Evolutionary conservation across 2,329 filamentous ascomycete genomes (phyloP), one percentile per base, ranked within the genome.

Genomic region (Alternaria rosae): DNA sequence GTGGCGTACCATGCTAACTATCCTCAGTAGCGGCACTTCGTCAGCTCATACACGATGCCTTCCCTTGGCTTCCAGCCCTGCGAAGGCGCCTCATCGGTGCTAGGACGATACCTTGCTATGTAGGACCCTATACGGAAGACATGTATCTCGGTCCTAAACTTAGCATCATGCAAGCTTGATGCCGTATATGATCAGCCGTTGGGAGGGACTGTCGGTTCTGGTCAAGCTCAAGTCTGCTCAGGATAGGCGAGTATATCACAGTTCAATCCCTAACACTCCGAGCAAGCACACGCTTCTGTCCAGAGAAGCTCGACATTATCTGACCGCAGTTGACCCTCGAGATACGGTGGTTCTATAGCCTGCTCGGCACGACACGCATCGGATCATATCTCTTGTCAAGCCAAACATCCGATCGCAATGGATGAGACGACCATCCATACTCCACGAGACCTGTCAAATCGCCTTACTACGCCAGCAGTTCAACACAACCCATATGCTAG

Each of bases 401-500:
- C 73, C 67, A 73, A 48, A 65, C 61, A 20, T 25, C 52, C 38
- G 53, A 23, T 54, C 11, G 65, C 61, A 26, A 60, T 61, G 20
- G 68, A 72, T 21, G 45, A 60, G 25, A 58, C 64, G 42, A 52
- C 62, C n/a, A 62, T 65, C 26, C 55, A 57, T 25, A 55, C 65
- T 59, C 41, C 63, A 26, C 63, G 67, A 50, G 62, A 54, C 51
- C 57, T 69, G 17, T 59, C 65, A 1, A 59, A 61, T 35, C 42
- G 59, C 57, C 57, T 62, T 50, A 23, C 61, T 15, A 48, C 65
- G 50, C 67, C 64, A 48, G 59, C 68, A 38, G 65, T 65, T 35
- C 50, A 57, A 15, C 62, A 64, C 59, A 75, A 74, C 43, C 74
- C 73, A 1, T 78, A 78, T 54, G 66, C 72, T 17, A 72, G 72